Evolutionary conservation across 1,284 basidiomycete genomes (phyloP), one percentile per base, ranked within the genome.

Genomic region (Trichosporon asahii): DNA sequence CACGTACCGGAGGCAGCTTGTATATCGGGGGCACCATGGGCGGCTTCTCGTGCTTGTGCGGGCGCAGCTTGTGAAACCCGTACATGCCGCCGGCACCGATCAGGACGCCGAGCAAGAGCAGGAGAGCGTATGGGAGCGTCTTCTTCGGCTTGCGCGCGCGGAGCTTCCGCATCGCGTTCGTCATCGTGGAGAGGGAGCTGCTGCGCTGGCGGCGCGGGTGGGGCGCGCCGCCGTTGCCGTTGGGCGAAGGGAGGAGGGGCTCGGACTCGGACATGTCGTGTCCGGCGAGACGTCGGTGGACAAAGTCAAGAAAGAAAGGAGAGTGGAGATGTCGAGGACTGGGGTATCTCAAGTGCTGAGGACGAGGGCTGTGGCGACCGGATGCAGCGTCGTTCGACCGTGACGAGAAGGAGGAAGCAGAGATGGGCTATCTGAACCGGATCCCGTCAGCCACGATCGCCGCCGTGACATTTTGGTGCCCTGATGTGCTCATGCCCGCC

Each of bases 21-120:
- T 63, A 71, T 23, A 73, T 65, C 9, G 72, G 72, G 18, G 72
- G 72, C 23, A 73, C 72, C 72, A 73, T 73, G 7, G 72, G 72
- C 40, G 66, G 66, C 53, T 71, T 66, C 1, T 65, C 66, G 23
- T 53, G 49, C 15, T 53, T 29, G 31, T 31, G 5, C 23, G 35
- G 60, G 12, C n/a, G 35, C 35, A 37, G 55, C 53, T 63, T 46
- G n/a, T 68, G 18, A 46, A 64, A 53, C 9, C 14, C 65, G 14
- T 69, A 12, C 23, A 63, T 69, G 8, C 61, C 70, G 44, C 70
- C 71, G 2, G 49, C 69, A 55, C 71, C 71, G 53, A 68, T 2
- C 11, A 63, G 67, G 23, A 65, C 44, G n/a, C 68, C 69, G 25
- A 72, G 55, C 7, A 68, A 40, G 4, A 68, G 21, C 21, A 70